Conservation (phyloP, 805 yeast genomes). For the Metschnikowia similis region DNA sequence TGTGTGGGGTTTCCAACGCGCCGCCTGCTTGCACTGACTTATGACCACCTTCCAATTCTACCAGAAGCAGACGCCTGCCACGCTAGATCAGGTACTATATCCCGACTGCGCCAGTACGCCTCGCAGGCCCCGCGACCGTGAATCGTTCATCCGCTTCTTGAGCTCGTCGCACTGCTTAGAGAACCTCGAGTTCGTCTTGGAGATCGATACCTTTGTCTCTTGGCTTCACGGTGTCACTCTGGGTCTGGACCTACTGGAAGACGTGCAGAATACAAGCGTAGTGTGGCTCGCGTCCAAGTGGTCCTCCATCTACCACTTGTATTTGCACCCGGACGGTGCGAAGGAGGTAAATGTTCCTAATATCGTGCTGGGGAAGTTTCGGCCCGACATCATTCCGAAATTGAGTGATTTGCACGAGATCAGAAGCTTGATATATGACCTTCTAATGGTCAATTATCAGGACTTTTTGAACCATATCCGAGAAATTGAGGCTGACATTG, state of each 20-base stretch:
- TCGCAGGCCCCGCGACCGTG: constrained; percentile 17
- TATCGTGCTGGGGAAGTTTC: constrained; percentile 18
- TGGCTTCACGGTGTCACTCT: constrained; percentile 6
- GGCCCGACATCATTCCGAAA: constrained; percentile 20
- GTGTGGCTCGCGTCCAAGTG: constrained; percentile 18
- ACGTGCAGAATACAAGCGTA: constrained; percentile 6
- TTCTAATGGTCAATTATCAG: constrained; percentile 29
- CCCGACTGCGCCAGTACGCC: constrained; percentile 4
- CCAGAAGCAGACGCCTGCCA: constrained; percentile 14
- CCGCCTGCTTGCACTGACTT: too few relatives aligned
- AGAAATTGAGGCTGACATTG: constrained; percentile 5
- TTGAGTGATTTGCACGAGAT: constrained; percentile 13
- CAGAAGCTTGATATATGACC: constrained; percentile 24
- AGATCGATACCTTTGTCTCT: constrained; percentile 17
- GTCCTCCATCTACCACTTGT: constrained; percentile 24
- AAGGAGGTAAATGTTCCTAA: constrained; percentile 35
- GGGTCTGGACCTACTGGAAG: constrained; percentile 8
- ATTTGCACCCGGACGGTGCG: constrained; percentile 24
- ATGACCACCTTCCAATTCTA: constrained; percentile 14
- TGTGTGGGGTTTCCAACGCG: too few relatives aligned
- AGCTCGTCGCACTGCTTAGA: constrained; percentile 32
- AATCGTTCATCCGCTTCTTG: constrained; percentile 25
- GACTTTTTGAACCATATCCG: constrained; percentile 26
- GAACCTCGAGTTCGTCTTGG: constrained; percentile 31
- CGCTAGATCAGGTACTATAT: constrained; percentile 19